Percentiles rank a stretch among this genome's conserved stretches.
phyloP scores from a whole-genome alignment of 1,284 basidiomycete genomes.

The Marasmius oreades region DNA sequence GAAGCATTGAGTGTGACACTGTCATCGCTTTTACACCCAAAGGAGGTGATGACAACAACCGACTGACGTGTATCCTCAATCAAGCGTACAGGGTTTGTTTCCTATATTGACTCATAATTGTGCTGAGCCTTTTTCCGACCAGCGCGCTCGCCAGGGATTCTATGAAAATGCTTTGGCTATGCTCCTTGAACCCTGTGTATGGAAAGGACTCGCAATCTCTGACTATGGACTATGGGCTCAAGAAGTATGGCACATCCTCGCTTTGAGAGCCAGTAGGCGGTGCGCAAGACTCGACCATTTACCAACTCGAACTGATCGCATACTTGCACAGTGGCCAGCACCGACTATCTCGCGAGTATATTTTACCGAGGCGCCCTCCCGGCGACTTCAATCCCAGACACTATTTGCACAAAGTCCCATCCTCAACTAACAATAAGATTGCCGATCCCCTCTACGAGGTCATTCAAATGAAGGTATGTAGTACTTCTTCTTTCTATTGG shows the following conservation, averaged over 20 bases:
- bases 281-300: conserved; percentile 23
- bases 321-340: conserved; percentile 47
- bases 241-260: conserved; percentile 73
- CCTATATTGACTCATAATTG: conserved; percentile 3
- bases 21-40: conserved; percentile 62
- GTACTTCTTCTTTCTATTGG: conserved; percentile 9
- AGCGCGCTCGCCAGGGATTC: conserved; percentile 68
- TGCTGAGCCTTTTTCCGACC: conserved; percentile 11
- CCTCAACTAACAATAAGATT: conserved; percentile 43
- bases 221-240: conserved; percentile 69
- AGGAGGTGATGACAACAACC: conserved; percentile 56
- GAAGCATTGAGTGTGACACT: conserved; percentile 64
- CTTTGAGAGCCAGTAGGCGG: conserved; percentile 65
- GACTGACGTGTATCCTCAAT: conserved; percentile 59
- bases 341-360: conserved; percentile 58
- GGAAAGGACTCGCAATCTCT: conserved; percentile 59
- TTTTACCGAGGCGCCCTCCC: conserved; percentile 56
- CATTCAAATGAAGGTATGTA: conserved; percentile 56
- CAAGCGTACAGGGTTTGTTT: conserved; percentile 55
- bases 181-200: conserved; percentile 64
- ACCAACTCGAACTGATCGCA: conserved; percentile 10
- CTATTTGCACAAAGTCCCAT: conserved; percentile 36
- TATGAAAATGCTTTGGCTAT: conserved; percentile 59
- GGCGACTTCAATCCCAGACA: conserved; percentile 48
- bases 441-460: conserved; percentile 60